Percentiles rank a stretch among this genome's conserved stretches.
These are phyloP conservation scores for Trametes gibbosa DNA, from an alignment of 768 basidiomycete species.

Conservation along the genomic window DNA sequence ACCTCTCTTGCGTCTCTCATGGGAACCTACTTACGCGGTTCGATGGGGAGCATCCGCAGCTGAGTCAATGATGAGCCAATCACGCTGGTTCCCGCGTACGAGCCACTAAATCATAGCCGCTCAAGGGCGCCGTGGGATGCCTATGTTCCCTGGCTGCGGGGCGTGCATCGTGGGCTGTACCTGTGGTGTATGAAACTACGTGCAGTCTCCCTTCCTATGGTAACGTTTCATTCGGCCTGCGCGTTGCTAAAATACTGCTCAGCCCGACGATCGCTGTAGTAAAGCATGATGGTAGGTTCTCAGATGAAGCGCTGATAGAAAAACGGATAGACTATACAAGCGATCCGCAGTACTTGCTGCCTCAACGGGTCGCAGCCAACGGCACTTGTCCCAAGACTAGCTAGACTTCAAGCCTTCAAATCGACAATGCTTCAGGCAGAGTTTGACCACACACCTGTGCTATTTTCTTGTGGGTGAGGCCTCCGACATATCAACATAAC, in stretches of 20 bases:
- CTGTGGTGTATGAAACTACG: not conserved
- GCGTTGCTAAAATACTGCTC: not conserved
- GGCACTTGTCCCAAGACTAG: no score
- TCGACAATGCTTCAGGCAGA: no score
- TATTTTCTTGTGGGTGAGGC: no score
- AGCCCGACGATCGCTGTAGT: slow-evolving; percentile 2
- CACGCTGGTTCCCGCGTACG: not conserved
- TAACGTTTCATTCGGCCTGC: not conserved
- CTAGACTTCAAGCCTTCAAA: no score
- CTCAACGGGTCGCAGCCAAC: no score
- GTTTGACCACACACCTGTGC: no score
- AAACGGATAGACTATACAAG: not conserved
- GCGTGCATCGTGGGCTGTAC: not conserved
- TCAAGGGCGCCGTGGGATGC: not conserved
- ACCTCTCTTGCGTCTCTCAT: not conserved
- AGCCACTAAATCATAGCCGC: no score
- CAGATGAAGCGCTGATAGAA: not conserved
- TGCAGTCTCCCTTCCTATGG: not conserved
- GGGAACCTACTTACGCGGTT: not conserved
- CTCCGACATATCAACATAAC: no score
- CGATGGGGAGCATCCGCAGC: not conserved
- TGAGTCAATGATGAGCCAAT: slow-evolving; percentile 5
- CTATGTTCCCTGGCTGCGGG: not conserved
- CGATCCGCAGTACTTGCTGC: no score
- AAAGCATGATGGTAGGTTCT: not conserved